phyloP scores from a whole-genome alignment of 139 green algal genomes.

The Raphidocelis subcapitata region DNA sequence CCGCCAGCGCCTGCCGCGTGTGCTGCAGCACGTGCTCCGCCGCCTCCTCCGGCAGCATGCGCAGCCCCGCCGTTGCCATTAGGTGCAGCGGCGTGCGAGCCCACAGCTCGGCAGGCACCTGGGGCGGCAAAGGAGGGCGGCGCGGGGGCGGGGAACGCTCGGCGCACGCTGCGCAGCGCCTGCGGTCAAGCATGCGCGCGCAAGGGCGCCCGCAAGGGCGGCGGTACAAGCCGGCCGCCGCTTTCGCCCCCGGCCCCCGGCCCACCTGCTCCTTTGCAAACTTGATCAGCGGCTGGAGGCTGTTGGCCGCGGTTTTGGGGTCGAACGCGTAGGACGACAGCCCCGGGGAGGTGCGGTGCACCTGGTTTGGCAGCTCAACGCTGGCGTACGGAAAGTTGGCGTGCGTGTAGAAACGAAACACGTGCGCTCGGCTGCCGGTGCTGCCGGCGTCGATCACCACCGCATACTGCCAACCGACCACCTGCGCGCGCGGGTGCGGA shows the following conservation, averaged over 20 bases:
- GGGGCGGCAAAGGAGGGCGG: not conserved
- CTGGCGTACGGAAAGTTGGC: conserved; percentile 8
- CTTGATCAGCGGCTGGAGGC: conserved; percentile 36
- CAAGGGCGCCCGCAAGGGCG: too few species aligned
- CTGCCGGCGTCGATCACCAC: conserved; percentile 52
- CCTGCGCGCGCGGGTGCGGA: not conserved
- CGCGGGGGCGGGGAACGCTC: not conserved
- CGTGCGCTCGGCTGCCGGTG: conserved; percentile 43
- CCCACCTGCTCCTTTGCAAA: conserved; percentile 34
- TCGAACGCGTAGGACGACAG: conserved; percentile 31
- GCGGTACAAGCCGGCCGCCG: too few species aligned
- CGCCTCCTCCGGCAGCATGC: conserved; percentile 32
- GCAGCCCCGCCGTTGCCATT: conserved; percentile 53
- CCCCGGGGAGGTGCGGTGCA: conserved; percentile 27
- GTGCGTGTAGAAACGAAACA: conserved; percentile 67
- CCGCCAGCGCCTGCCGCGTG: not conserved
- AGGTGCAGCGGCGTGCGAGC: conserved; percentile 42
- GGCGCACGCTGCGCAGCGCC: too few species aligned
- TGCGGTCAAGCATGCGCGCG: too few species aligned
- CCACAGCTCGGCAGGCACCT: conserved; percentile 37
- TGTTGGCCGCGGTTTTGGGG: conserved; percentile 19
- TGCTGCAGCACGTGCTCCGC: conserved; percentile 16
- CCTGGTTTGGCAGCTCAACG: conserved; percentile 39
- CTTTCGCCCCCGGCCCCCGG: too few species aligned
- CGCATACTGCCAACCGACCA: conserved; percentile 3